Conservation (phyloP, 371 early-diverging fungal genomes). For the Mortierella sp. region DNA sequence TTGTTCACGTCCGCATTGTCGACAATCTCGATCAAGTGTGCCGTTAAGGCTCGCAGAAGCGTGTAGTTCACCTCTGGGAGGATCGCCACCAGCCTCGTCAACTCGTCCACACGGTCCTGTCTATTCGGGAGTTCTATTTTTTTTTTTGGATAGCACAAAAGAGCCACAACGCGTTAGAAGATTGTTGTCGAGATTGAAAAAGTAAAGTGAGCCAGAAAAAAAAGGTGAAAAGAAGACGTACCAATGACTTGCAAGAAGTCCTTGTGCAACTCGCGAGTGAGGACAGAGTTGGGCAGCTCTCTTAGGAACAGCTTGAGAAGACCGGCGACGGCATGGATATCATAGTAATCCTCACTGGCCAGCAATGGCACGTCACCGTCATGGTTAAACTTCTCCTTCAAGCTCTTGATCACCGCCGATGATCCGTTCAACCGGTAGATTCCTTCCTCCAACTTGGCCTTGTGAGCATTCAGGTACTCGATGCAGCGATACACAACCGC, state of each 20-base stretch:
- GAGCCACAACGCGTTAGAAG: not conserved
- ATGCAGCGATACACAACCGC: conserved; percentile 95
- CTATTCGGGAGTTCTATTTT: conserved; percentile 76
- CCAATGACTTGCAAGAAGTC: conserved; percentile 86
- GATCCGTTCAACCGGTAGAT: conserved; percentile 95
- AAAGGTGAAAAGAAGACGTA: conserved; percentile 25
- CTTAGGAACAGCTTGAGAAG: conserved; percentile 93
- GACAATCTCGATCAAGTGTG: conserved; percentile 91
- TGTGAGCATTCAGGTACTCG: conserved; percentile 91
- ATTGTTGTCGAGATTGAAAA: not conserved
- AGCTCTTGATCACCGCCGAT: conserved; percentile 71
- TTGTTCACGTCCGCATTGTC: conserved; percentile 86
- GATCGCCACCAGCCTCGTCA: conserved; percentile 81
- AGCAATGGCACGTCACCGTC: conserved; percentile 65
- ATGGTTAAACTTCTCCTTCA: conserved; percentile 87
- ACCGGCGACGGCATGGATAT: conserved; percentile 94
- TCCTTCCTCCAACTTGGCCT: conserved; percentile 92
- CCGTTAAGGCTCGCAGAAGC: conserved; percentile 86
- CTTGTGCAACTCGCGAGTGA: conserved; percentile 83
- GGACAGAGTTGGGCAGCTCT: conserved; percentile 88
- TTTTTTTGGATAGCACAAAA: conserved; percentile 3
- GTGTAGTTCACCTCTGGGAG: conserved; percentile 93
- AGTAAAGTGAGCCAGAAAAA: not conserved
- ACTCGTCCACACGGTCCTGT: conserved; percentile 78
- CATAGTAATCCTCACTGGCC: conserved; percentile 67